phyloP scores from a whole-genome alignment of 2,329 filamentous ascomycete species.

The Incumbomyces delicatus region DNA sequence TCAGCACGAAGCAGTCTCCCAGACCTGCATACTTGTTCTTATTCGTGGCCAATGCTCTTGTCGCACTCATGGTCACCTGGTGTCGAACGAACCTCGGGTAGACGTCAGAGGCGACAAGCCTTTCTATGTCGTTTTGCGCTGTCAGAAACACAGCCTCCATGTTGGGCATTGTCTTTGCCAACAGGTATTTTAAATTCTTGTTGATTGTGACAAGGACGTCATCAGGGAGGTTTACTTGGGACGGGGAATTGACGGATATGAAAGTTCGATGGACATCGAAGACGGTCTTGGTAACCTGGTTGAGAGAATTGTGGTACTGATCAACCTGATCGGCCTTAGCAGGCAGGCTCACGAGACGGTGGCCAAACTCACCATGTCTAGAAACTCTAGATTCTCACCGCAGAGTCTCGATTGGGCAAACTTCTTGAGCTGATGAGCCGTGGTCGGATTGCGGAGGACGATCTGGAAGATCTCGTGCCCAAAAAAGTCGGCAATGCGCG shows the following conservation, averaged over 20 bases:
- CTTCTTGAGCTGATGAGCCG: constrained; percentile 37
- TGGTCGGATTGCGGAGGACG: constrained; percentile 41
- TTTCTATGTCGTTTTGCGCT: constrained; percentile 37
- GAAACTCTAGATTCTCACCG: constrained; percentile 43
- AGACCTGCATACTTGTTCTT: constrained; percentile 42
- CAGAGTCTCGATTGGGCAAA: constrained; percentile 42
- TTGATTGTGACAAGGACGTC: constrained; percentile 35
- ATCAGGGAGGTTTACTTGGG: constrained; percentile 34
- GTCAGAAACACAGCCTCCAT: constrained; percentile 38
- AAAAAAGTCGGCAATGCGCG: constrained; percentile 35
- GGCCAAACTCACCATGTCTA: constrained; percentile 36
- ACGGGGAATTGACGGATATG: constrained; percentile 27
- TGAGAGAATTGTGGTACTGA: constrained; percentile 37
- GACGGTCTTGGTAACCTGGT: constrained; percentile 37
- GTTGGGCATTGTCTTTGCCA: constrained; percentile 36
- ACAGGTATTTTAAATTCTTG: constrained; percentile 39
- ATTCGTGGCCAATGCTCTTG: constrained; percentile 35
- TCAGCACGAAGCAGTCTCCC: constrained; percentile 50
- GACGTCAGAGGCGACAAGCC: constrained; percentile 35
- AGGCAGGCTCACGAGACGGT: neutral
- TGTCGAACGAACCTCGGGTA: constrained; percentile 46
- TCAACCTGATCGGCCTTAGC: constrained; percentile 26
- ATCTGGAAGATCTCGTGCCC: constrained; percentile 42
- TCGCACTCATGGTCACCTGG: constrained; percentile 40
- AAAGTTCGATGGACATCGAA: constrained; percentile 38